A percentile compares a stretch with the other conserved stretches of the same genome.
Evolutionary conservation across 257 asterid species (phyloP).

Genomic region (Cruciata laevipes): DNA sequence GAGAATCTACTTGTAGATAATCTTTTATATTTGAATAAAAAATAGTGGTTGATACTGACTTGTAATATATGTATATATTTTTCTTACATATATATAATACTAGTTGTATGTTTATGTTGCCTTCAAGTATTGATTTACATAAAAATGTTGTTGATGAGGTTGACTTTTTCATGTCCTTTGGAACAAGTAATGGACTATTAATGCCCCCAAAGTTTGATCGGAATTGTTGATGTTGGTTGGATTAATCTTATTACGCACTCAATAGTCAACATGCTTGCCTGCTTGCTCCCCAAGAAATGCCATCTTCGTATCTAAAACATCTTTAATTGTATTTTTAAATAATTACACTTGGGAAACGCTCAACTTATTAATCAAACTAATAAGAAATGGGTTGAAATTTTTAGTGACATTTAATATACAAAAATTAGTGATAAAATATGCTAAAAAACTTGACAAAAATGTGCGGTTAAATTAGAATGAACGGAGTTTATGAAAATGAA

Average conservation of each 20-base stretch:
- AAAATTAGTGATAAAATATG: too few relatives aligned
- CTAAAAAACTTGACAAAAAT: too few relatives aligned
- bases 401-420: too few relatives aligned
- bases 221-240: not conserved
- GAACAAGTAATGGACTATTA: not conserved
- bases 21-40: not conserved
- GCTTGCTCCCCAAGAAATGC: not conserved
- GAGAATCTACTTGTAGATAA: not conserved
- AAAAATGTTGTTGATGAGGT: not conserved
- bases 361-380: too few relatives aligned
- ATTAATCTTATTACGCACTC: not conserved
- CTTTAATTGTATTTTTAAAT: too few relatives aligned
- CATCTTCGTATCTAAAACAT: too few relatives aligned
- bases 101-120: not conserved
- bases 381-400: too few relatives aligned
- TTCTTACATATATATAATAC: not conserved
- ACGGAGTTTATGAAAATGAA: too few relatives aligned
- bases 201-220: not conserved
- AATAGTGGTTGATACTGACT: too few relatives aligned
- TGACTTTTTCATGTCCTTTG: not conserved
- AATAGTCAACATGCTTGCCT: not conserved
- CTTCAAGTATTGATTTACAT: not conserved
- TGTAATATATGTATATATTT: not conserved
- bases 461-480: too few relatives aligned
- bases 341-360: too few relatives aligned